These are phyloP conservation scores for Mycena rosella DNA, from an alignment of 768 basidiomycete genomes.

Conservation along the genomic window DNA sequence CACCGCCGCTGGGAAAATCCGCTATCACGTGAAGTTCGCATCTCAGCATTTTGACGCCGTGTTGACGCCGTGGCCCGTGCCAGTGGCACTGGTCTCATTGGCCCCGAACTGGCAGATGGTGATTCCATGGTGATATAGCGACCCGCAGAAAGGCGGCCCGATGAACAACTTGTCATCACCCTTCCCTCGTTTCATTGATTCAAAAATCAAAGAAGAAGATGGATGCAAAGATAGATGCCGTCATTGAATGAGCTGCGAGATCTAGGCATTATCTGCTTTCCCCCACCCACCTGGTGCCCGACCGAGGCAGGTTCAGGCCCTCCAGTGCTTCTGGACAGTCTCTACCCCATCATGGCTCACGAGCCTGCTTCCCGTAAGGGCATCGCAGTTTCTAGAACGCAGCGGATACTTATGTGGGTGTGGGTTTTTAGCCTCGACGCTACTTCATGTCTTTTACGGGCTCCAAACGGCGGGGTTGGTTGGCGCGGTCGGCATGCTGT, in stretches of 20 bases:
- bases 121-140: not conserved
- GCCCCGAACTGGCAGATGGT: not conserved
- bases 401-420: not conserved
- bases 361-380: conserved; percentile 12
- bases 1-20: too few species aligned
- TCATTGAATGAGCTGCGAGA: conserved; percentile 14
- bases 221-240: too few species aligned
- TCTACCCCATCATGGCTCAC: conserved; percentile 22
- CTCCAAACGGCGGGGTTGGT: conserved; percentile 35
- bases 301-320: not conserved
- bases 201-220: conserved; percentile 28
- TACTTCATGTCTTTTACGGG: conserved; percentile 35
- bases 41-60: not conserved
- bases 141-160: not conserved
- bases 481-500: conserved; percentile 35
- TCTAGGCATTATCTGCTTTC: conserved; percentile 7
- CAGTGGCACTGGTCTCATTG: not conserved
- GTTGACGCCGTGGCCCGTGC: not conserved
- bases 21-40: not conserved
- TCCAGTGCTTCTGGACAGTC: not conserved
- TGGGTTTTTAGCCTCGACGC: not conserved
- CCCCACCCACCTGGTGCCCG: not conserved
- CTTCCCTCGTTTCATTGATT: conserved; percentile 21
- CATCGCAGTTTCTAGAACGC: not conserved
- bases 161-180: conserved; percentile 6